phyloP scores from a whole-genome alignment of 345 rosid genomes.

The Arabidopsis arenosa region DNA sequence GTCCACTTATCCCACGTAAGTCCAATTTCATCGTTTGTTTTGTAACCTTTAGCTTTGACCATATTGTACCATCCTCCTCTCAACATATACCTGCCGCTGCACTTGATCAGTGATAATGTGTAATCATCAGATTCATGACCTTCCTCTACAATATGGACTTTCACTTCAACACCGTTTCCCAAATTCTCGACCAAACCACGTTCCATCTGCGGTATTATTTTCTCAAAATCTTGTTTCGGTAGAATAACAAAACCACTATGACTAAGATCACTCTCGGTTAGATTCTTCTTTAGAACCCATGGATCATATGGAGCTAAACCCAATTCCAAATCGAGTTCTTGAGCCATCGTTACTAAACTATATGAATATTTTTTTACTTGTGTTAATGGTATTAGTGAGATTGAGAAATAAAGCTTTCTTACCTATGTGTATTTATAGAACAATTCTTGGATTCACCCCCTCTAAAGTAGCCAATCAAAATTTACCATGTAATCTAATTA shows the following conservation, averaged over 20 bases:
- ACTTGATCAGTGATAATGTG: background rate
- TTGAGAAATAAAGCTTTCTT: background rate
- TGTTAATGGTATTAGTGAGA: background rate
- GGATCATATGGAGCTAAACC: slow-evolving; percentile 10
- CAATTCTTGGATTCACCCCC: too few species aligned
- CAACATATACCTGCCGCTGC: background rate
- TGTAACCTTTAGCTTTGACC: background rate
- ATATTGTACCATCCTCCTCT: slow-evolving; percentile 2
- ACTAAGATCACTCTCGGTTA: background rate
- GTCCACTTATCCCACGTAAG: slow-evolving; percentile 6
- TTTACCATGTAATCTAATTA: too few species aligned
- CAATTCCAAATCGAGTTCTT: slow-evolving; percentile 9
- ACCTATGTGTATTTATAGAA: background rate
- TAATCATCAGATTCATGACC: background rate
- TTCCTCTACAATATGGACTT: slow-evolving; percentile 14
- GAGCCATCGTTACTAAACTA: background rate
- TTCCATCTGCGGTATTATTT: background rate
- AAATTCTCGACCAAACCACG: background rate
- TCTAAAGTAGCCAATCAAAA: too few species aligned
- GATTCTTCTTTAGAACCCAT: background rate
- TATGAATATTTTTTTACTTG: background rate
- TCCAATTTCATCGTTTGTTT: background rate
- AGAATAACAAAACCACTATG: background rate
- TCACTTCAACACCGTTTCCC: slow-evolving; percentile 16
- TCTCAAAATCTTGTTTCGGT: background rate